These are phyloP conservation scores for Aspergillus japonicus DNA, from an alignment of 2,329 filamentous ascomycete species.

Conservation along the genomic window DNA sequence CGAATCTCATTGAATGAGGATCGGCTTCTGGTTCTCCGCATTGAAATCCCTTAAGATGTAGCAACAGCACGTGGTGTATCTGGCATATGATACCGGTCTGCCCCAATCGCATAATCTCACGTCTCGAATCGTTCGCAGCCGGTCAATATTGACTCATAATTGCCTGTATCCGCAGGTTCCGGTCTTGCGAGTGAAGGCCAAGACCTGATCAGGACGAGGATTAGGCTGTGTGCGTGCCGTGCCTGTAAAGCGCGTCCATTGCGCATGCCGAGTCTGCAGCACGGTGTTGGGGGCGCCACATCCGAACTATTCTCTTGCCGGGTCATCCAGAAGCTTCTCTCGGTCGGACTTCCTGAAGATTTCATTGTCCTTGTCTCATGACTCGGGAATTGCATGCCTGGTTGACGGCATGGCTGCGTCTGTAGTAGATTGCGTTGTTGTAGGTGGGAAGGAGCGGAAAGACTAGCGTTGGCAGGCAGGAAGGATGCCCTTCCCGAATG, in stretches of 20 bases:
- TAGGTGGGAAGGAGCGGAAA: background rate
- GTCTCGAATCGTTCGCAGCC: background rate
- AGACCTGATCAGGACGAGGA: background rate
- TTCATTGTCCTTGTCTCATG: too few relatives aligned
- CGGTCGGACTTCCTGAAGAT: too few relatives aligned
- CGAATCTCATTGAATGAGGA: background rate
- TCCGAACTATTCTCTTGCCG: background rate
- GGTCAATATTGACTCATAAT: too few relatives aligned
- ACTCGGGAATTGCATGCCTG: too few relatives aligned
- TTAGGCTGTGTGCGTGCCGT: background rate
- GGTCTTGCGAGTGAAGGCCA: background rate
- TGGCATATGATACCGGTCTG: background rate
- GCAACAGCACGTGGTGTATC: background rate
- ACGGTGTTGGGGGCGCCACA: background rate
- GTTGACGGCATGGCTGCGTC: too few relatives aligned
- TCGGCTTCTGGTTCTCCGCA: background rate
- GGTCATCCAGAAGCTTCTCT: background rate
- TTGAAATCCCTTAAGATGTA: too few relatives aligned
- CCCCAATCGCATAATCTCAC: background rate
- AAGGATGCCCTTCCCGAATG: background rate
- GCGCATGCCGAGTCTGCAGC: background rate
- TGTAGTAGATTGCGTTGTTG: too few relatives aligned
- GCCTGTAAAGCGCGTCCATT: background rate
- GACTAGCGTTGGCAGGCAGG: background rate
- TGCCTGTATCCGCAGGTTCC: background rate